Evolutionary conservation across 2,329 filamentous ascomycete species (phyloP).

Genomic region (Aspergillus fischeri): DNA sequence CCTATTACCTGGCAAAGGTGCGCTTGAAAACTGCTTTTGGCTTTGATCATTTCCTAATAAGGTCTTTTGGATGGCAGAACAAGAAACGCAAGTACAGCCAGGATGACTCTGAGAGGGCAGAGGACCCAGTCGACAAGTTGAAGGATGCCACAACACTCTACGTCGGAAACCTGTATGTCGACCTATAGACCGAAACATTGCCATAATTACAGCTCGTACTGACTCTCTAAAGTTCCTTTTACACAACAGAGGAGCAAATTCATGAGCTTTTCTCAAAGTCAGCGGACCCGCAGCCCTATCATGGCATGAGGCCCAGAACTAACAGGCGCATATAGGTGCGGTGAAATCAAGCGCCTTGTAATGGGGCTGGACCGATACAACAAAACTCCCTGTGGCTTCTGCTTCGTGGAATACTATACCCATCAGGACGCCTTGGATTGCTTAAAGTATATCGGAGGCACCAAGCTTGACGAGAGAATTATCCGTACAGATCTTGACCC

Average conservation of each 20-base stretch:
- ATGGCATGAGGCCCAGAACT: neutral
- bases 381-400: slow-evolving; percentile 98
- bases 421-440: slow-evolving; percentile 96
- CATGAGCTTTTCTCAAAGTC: slow-evolving; percentile 92
- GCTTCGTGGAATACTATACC: slow-evolving; percentile 98
- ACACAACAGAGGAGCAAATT: slow-evolving; percentile 98
- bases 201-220: slow-evolving; percentile 1
- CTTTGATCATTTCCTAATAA: slow-evolving; percentile 1
- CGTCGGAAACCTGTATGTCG: slow-evolving; percentile 82
- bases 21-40: slow-evolving; percentile 2
- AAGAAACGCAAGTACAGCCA: slow-evolving; percentile 65
- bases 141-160: slow-evolving; percentile 91
- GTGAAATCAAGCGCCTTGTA: slow-evolving; percentile 94
- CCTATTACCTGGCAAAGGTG: slow-evolving; percentile 84
- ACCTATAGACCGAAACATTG: neutral
- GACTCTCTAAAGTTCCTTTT: slow-evolving; percentile 66
- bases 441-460: slow-evolving; percentile 97
- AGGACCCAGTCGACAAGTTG: slow-evolving; percentile 71
- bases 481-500: slow-evolving; percentile 94
- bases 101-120: slow-evolving; percentile 54
- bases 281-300: slow-evolving; percentile 9
- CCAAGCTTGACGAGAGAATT: slow-evolving; percentile 94
- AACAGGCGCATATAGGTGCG: slow-evolving; percentile 52
- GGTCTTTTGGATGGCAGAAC: slow-evolving; percentile 49
- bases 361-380: slow-evolving; percentile 97